Evolutionary conservation across 768 basidiomycete species (phyloP).

Genomic region (Suillus americanus): DNA sequence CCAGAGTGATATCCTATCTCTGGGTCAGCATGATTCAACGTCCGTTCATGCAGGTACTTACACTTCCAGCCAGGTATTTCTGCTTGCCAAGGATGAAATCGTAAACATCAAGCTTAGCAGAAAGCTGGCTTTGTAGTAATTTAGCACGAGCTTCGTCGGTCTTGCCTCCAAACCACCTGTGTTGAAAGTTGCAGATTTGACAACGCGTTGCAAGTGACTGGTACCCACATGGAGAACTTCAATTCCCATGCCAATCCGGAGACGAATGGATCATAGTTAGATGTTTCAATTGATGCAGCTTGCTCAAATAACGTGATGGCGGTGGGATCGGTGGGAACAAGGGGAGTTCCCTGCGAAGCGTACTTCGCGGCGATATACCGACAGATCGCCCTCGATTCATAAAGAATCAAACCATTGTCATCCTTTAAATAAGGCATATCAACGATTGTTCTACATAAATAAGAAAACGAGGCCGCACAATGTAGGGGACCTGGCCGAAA

Average conservation of each 20-base stretch:
- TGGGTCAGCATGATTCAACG: background rate
- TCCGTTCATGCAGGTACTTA: slow-evolving; percentile 3
- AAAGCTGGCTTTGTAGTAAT: slow-evolving; percentile 28
- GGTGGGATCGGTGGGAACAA: slow-evolving; percentile 37
- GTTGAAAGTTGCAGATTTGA: background rate
- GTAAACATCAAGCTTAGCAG: slow-evolving; percentile 32
- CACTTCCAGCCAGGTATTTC: slow-evolving; percentile 37
- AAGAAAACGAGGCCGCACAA: slow-evolving; percentile 5
- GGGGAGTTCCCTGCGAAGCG: slow-evolving; percentile 30
- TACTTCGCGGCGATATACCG: slow-evolving; percentile 44
- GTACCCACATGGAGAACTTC: slow-evolving; percentile 44
- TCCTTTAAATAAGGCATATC: slow-evolving; percentile 13
- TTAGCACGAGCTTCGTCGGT: slow-evolving; percentile 34
- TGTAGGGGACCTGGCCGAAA: slow-evolving; percentile 47
- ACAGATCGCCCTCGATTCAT: slow-evolving; percentile 41
- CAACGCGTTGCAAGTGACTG: background rate
- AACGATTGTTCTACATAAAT: background rate
- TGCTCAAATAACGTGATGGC: slow-evolving; percentile 49
- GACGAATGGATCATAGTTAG: slow-evolving; percentile 51
- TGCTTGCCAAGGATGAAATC: slow-evolving; percentile 34
- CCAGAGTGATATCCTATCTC: slow-evolving; percentile 18
- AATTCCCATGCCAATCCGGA: slow-evolving; percentile 42
- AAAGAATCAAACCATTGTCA: slow-evolving; percentile 44
- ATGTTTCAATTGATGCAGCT: slow-evolving; percentile 48
- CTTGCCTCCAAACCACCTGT: slow-evolving; percentile 19